Base-by-base conservation (phyloP, 768 basidiomycete species). In the Suillus placidus region DNA sequence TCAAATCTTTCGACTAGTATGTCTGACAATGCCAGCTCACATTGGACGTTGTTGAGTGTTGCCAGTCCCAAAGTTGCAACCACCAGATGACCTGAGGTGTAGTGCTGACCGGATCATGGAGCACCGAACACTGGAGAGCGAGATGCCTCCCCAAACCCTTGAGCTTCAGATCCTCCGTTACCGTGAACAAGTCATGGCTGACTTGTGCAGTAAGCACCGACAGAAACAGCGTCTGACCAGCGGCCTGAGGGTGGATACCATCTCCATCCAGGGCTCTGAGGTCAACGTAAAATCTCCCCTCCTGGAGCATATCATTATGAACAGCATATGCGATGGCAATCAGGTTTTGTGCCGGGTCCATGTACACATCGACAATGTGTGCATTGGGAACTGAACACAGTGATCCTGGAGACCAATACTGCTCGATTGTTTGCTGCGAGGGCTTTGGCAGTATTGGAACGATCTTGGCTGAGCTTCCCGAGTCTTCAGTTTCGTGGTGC, bases 11-110 rank as follows among this genome's bases (percentile, higher is more conserved):
- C 26, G n/a, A 3, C 26, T 26, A 37, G 23, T 56, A 30, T 51
- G 4, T 62, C 18, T 34, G 26, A 30, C 16, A 6, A 62, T 57
- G 51, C 26, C 26, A 16, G 4, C 30, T 64, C 42, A 55, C 63
- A 43, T 42, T 60, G 40, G 57, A 42, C 16, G 42, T 60, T 35
- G 20, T 64, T 8, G 54, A 64, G 12, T 42, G 56, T n/a, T 64
- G 42, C 63, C 63, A 60, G 42, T 64, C 45, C 63, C 63, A 64
- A 12, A 64, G 9, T 12, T 64, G 63, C 20, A 64, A 26, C 23
- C 23, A 60, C 63, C 56, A 64, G n/a, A 20, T 16, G 18, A 16
- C 54, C 18, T 16, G 10, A 35, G 6, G 16, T 20, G 32, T n/a
- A 16, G 9, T 26, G 23, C 32, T 16, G 23, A 6, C 10, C 13